Conservation (phyloP, 2,329 filamentous ascomycete genomes). For the Cryphonectria naterciae region DNA sequence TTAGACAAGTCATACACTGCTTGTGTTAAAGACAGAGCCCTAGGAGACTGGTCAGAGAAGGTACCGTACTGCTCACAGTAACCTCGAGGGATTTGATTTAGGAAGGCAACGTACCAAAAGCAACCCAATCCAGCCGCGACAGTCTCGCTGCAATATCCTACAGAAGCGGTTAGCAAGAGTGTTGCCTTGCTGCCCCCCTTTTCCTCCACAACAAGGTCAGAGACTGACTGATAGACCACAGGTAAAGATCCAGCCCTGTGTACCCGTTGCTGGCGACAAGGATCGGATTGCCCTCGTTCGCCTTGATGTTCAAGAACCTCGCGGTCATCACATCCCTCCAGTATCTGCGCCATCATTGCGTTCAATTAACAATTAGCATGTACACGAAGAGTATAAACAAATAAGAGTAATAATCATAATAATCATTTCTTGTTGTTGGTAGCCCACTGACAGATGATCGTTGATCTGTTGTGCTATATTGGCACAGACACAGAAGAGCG, state of each 20-base stretch:
- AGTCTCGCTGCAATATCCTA: conserved; percentile 18
- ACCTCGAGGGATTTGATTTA: neutral
- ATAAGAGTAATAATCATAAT: too few relatives aligned
- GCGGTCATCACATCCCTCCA: conserved; percentile 17
- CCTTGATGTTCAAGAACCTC: conserved; percentile 14
- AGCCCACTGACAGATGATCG: conserved; percentile 12
- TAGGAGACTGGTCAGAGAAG: neutral
- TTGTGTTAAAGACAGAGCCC: conserved; percentile 14
- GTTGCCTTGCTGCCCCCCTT: neutral
- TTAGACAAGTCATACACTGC: conserved; percentile 13
- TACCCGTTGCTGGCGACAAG: conserved; percentile 9
- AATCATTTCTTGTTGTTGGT: neutral
- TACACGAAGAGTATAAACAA: too few relatives aligned
- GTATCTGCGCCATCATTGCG: neutral
- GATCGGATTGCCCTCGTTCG: conserved; percentile 9
- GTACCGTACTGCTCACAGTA: neutral
- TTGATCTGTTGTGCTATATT: conserved; percentile 19
- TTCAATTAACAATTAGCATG: neutral
- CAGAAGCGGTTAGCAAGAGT: neutral
- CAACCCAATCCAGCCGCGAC: conserved; percentile 14
- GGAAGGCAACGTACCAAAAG: conserved; percentile 9
- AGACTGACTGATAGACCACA: conserved; percentile 19
- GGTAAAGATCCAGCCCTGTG: conserved; percentile 14
- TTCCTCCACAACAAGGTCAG: neutral
- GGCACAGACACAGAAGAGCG: conserved; percentile 7